Evolutionary conservation across 352 stramenopile genomes (phyloP).

Genomic region (Thalassiosira mediterranea): DNA sequence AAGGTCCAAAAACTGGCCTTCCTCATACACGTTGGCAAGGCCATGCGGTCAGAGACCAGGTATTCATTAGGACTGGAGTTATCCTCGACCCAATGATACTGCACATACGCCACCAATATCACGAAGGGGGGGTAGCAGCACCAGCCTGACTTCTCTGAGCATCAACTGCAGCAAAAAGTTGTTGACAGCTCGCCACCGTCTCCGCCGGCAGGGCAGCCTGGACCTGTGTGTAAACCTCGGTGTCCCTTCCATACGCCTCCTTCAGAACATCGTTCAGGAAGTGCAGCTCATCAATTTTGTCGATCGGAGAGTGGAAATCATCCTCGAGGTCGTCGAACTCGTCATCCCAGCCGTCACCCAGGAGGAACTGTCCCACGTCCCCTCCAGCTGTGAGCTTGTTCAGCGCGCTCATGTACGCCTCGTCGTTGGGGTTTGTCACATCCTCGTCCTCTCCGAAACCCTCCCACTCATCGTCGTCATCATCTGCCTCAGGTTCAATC

Average conservation of each 20-base stretch:
- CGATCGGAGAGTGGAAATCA: conserved; percentile 89
- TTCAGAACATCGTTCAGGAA: conserved; percentile 91
- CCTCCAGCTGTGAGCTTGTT: conserved; percentile 78
- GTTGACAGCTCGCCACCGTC: conserved; percentile 65
- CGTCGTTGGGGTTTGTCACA: conserved; percentile 92
- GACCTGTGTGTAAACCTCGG: conserved; percentile 79
- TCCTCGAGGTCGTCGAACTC: conserved; percentile 91
- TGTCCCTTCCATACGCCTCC: conserved; percentile 72
- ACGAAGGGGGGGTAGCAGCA: conserved; percentile 10
- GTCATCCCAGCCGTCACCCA: conserved; percentile 86
- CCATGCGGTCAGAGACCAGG: no score
- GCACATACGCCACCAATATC: background rate
- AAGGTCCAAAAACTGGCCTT: no score
- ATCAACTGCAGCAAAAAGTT: conserved; percentile 72
- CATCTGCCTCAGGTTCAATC: conserved; percentile 82
- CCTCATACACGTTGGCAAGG: no score
- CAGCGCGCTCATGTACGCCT: conserved; percentile 89
- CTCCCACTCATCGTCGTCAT: conserved; percentile 87
- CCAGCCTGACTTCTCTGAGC: conserved; percentile 24
- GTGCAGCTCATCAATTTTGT: conserved; percentile 91
- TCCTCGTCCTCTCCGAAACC: conserved; percentile 92
- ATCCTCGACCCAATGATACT: background rate
- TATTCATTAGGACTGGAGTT: no score
- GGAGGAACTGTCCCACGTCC: conserved; percentile 76
- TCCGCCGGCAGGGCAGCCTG: conserved; percentile 68